Conservation (phyloP, 2,329 filamentous ascomycete species). For the Trichophyton rubrum region DNA sequence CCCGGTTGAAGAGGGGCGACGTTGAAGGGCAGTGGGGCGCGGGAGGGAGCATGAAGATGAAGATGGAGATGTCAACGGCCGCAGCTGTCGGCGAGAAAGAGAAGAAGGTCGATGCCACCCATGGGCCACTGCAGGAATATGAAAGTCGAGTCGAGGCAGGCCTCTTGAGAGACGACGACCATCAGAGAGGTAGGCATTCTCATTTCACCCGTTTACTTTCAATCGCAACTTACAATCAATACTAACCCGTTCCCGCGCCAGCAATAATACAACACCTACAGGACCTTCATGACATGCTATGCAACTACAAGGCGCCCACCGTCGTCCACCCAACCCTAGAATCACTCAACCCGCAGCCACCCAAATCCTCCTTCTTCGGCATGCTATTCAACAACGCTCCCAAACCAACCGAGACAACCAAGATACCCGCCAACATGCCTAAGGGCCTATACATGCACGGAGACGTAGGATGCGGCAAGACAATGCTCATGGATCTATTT, state of each 20-base stretch:
- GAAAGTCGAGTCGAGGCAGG: constrained; percentile 65
- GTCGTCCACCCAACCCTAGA: constrained; percentile 69
- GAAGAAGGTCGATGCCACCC: constrained; percentile 4
- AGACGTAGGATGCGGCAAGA: constrained; percentile 95
- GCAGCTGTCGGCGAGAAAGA: not conserved
- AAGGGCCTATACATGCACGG: constrained; percentile 90
- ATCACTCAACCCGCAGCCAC: constrained; percentile 40
- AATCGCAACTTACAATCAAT: constrained; percentile 1
- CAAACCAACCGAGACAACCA: constrained; percentile 22
- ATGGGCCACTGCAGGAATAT: constrained; percentile 77
- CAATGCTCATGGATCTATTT: constrained; percentile 98
- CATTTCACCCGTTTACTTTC: too few species aligned
- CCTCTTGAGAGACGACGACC: constrained; percentile 68
- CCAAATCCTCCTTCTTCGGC: constrained; percentile 40
- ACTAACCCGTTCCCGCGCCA: constrained; percentile 23
- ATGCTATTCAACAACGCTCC: constrained; percentile 29
- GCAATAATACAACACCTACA: constrained; percentile 83
- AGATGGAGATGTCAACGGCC: constrained; percentile 5
- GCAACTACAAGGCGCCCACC: constrained; percentile 57
- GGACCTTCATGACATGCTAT: constrained; percentile 72
- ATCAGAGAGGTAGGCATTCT: constrained; percentile 60
- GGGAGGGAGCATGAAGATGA: constrained; percentile 1
- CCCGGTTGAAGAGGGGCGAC: not conserved
- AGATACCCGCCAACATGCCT: constrained; percentile 62
- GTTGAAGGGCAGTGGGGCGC: not conserved